Conservation (phyloP, 2,329 filamentous ascomycete genomes). For the Diaporthe sp. region DNA sequence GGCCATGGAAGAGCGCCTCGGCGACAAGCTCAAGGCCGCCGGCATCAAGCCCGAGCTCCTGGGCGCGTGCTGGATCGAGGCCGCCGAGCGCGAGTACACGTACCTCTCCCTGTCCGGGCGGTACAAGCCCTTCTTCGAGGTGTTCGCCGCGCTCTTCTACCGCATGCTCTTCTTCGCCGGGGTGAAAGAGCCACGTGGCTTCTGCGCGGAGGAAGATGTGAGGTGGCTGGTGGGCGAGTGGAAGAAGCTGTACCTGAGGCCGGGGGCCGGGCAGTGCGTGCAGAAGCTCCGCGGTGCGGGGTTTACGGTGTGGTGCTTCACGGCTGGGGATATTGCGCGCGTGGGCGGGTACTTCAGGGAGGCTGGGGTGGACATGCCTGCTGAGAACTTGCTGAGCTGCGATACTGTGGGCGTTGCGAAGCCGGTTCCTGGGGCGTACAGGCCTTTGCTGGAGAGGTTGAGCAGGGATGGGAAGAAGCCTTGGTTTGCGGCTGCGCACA, state of each 20-base stretch:
- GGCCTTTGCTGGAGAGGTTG: conserved; percentile 52
- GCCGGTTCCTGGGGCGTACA: conserved; percentile 61
- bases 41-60: conserved; percentile 55
- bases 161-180: conserved; percentile 57
- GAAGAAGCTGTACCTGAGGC: conserved; percentile 48
- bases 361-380: conserved; percentile 61
- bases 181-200: conserved; percentile 52
- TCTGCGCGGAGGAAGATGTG: conserved; percentile 57
- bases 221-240: conserved; percentile 54
- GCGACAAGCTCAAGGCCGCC: conserved; percentile 51
- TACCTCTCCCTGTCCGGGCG: conserved; percentile 57
- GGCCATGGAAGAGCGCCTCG: conserved; percentile 55
- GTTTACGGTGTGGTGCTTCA: conserved; percentile 66
- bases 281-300: conserved; percentile 56
- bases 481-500: conserved; percentile 70
- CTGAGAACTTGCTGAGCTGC: conserved; percentile 62
- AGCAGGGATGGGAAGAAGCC: conserved; percentile 44
- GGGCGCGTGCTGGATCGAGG: conserved; percentile 59
- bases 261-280: conserved; percentile 55
- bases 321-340: conserved; percentile 60
- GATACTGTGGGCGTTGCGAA: conserved; percentile 62
- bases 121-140: conserved; percentile 55
- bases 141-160: conserved; percentile 59
- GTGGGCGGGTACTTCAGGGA: conserved; percentile 64
- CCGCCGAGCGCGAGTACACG: conserved; percentile 61